Conservation (phyloP, 495 filamentous ascomycete genomes). For the Penicillium atrosanguineum region DNA sequence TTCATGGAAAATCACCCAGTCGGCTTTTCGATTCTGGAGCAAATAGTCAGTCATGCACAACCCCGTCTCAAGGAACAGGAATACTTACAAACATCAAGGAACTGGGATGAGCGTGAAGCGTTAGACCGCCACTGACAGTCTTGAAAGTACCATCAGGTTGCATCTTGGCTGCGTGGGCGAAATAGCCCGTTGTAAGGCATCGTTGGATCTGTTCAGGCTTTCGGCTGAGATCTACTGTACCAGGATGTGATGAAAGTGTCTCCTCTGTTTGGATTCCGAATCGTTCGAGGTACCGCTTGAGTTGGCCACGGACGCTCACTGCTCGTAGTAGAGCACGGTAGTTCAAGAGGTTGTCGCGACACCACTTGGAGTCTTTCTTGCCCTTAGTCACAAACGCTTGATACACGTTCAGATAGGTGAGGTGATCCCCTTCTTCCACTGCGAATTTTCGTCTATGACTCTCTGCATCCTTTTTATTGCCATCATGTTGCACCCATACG, state of each 20-base stretch:
- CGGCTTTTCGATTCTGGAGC: conserved; percentile 79
- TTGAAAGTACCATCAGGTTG: conserved; percentile 89
- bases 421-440: conserved; percentile 90
- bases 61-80: neutral
- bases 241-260: conserved; percentile 35
- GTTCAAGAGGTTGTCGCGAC: conserved; percentile 81
- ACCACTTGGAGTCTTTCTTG: conserved; percentile 82
- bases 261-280: conserved; percentile 76
- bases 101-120: conserved; percentile 85
- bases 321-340: conserved; percentile 79
- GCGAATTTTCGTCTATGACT: conserved; percentile 78
- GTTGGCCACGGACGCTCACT: conserved; percentile 80
- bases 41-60: conserved; percentile 18
- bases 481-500: conserved; percentile 78
- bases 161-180: conserved; percentile 95
- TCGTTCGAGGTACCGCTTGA: conserved; percentile 82
- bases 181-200: conserved; percentile 89
- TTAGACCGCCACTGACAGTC: conserved; percentile 69
- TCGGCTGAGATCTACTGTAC: conserved; percentile 34
- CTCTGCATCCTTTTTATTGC: conserved; percentile 69
- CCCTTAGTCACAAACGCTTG: conserved; percentile 84
- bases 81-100: conserved; percentile 83
- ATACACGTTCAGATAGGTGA: conserved; percentile 93
- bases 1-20: conserved; percentile 98
- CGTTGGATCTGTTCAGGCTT: conserved; percentile 73